Evolutionary conservation across 257 asterid species (phyloP), one percentile per base, ranked within the genome.

Genomic region (Solanum appendiculatum): DNA sequence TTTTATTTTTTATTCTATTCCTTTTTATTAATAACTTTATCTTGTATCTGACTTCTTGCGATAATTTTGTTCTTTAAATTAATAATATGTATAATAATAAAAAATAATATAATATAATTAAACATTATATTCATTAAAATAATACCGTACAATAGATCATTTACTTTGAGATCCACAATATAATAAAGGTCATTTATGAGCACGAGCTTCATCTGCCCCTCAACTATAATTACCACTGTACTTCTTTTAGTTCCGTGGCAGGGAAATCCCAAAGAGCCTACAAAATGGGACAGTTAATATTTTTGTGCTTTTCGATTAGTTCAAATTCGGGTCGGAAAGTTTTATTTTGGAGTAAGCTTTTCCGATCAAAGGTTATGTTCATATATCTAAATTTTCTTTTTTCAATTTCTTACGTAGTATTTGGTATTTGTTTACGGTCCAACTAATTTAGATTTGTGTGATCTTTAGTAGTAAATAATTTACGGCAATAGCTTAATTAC

Each of bases 311-410:
- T 12, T 13, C 18, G 15, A 27, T 0, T 25, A 12, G 16, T 14
- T 13, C 1, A 0, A 29, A 68, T 68, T 68, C 0, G 14, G 0
- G 12, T 14, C 0, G 2, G 1, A 68, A 68, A 29, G 0, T 68
- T 68, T 68, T 31, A 15, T 13, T 68, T 68, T 31, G 9, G 3
- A 1, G 2, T 29, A 68, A 29, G 2, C 2, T 14, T 9, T 31
- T 0, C 4, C 20, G 2, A 64, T 23, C 31, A 64, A 64, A 25
- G 72, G 18, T 9, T 25, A 2, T 68, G 39, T 68, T 70, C 44
- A 70, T 70, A 0, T 3, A 27, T 70, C 21, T 20, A 27, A 12
- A 8, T 0, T 21, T 21, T 25, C 1, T 63, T 23, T 56, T 6
- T 66, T 27, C 1, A 6, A 27, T 27, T 66, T 66, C 5, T 14